Base-by-base conservation (phyloP, 2,329 filamentous ascomycete species). In the Colletotrichum salicis region DNA sequence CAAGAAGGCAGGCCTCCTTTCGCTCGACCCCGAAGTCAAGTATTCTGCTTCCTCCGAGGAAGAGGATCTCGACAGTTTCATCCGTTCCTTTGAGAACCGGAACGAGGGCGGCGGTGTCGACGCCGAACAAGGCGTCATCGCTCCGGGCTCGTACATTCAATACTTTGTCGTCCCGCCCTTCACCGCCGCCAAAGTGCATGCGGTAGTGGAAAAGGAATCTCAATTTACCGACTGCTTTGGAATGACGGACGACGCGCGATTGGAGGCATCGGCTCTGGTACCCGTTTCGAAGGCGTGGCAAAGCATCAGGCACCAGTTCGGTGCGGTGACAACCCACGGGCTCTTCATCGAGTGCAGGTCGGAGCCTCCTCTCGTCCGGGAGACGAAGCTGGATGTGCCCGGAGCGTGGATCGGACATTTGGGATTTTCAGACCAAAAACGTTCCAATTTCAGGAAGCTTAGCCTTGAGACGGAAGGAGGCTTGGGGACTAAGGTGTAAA, bases 1-100 rank as follows among this genome's bases (percentile, higher is more conserved):
- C 19, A 85, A 88, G 67, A 96, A 96, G 79, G 90, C 92, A 76
- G 94, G 94, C 0, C 83, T 97, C 0, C 83, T 97, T 3, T 94
- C 94, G 6, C 85, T 97, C 4, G 94, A 96, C 77, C 93, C 94
- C 4, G 88, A 94, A 74, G 86, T 84, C 19, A 84, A 80, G 24
- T 88, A 89, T 75, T 82, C 82, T n/a, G 78, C 84, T 8, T 63
- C 84, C 7, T 62, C 82, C 1, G 85, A 87, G 51, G 83, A 89
- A 41, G 85, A 88, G 24, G 83, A 86, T 63, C 84, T 91, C 74
- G 82, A 87, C 45, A 83, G 80, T 73, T 90, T 91, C 72, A 86
- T 90, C 61, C 78, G 71, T 35, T 67, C 72, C n/a, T 64, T 65
- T 48, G 61, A 61, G 6, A 62, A 63, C 48, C 60, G 83, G 58